Conservation (phyloP, 1,284 basidiomycete species). For the Bjerkandera adusta region DNA sequence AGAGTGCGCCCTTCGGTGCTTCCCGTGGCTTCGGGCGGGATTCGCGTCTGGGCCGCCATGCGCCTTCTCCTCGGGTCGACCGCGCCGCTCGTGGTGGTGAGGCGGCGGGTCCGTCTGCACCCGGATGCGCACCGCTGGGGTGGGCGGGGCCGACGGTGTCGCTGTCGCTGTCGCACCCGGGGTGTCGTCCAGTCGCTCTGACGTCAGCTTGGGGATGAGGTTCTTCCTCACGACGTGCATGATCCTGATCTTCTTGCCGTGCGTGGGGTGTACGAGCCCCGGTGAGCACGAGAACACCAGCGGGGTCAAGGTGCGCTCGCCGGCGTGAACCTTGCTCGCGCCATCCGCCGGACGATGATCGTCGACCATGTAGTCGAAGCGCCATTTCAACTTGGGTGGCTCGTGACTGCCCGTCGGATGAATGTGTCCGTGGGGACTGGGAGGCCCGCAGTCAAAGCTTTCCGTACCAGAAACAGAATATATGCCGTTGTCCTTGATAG, state of each 20-base stretch:
- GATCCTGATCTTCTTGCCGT: slow-evolving; percentile 64
- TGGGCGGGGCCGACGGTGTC: no score
- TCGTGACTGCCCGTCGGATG: slow-evolving; percentile 21
- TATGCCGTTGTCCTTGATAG: slow-evolving; percentile 65
- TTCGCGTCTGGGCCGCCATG: background rate
- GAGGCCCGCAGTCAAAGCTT: slow-evolving; percentile 29
- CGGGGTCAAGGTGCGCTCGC: slow-evolving; percentile 71
- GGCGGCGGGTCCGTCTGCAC: slow-evolving; percentile 2
- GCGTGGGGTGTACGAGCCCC: slow-evolving; percentile 55
- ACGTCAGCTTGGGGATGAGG: slow-evolving; percentile 53
- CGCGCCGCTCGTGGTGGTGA: background rate
- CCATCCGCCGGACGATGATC: slow-evolving; percentile 47
- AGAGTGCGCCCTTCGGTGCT: slow-evolving; percentile 8
- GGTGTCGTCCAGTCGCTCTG: slow-evolving; percentile 47
- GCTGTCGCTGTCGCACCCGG: background rate
- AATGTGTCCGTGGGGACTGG: slow-evolving; percentile 19
- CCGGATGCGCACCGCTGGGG: background rate
- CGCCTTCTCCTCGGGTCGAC: background rate
- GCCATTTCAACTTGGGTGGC: slow-evolving; percentile 56
- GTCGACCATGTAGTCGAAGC: slow-evolving; percentile 73
- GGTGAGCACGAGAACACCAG: slow-evolving; percentile 74
- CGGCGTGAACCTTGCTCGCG: slow-evolving; percentile 46
- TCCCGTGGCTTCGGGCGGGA: background rate
- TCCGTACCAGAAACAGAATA: slow-evolving; percentile 72
- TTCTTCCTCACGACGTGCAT: slow-evolving; percentile 72